Base-by-base conservation (phyloP, 2,329 filamentous ascomycete genomes). In the Paracorniculantispora psalliotae region DNA sequence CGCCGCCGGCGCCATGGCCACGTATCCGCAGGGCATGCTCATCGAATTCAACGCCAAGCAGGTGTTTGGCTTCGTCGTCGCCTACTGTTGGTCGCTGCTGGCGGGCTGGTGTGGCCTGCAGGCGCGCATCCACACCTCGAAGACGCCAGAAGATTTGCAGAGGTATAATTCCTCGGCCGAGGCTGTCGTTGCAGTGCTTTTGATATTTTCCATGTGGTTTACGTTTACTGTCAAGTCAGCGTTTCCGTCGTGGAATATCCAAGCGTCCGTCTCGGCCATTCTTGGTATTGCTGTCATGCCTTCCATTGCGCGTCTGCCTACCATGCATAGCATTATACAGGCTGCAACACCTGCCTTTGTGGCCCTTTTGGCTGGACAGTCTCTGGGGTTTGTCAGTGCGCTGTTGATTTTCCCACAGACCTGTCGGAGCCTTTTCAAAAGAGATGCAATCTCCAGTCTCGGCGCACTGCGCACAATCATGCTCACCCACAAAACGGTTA, bases 21-120 rank as follows among this genome's bases (percentile, higher is more conserved):
- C 37, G 48, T 52, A 21, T 1, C 56, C 56, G 28, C 56, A 59
- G 48, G 56, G 56, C 39, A 59, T 59, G 56, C 39, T 59, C 26
- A 4, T 59, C 23, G 56, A 46, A 4, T 51, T 52, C 23, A 59
- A 59, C 41, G 56, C 41, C 4, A 51, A 46, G 28, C 56, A 59
- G 56, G 41, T 28, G 9, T 1, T 52, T 2, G 48, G 48, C 12
- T 59, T 44, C 12, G 21, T 17, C 26, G 47, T 59, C 21, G 56
- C 56, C n/a, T 59, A 59, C 48, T 59, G 48, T 28, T 59, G 56
- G 56, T 37, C 56, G 30, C 56, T 59, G 26, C 56, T 59, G 17
- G 56, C 56, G 15, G 56, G 56, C 28, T 59, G 56, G 48, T 59
- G 56, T 28, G 56, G 56, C 26, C 10, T 59, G 28, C 56, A 59